phyloP scores from a whole-genome alignment of 2,329 filamentous ascomycete genomes.

The Neonectria neomacrospora region DNA sequence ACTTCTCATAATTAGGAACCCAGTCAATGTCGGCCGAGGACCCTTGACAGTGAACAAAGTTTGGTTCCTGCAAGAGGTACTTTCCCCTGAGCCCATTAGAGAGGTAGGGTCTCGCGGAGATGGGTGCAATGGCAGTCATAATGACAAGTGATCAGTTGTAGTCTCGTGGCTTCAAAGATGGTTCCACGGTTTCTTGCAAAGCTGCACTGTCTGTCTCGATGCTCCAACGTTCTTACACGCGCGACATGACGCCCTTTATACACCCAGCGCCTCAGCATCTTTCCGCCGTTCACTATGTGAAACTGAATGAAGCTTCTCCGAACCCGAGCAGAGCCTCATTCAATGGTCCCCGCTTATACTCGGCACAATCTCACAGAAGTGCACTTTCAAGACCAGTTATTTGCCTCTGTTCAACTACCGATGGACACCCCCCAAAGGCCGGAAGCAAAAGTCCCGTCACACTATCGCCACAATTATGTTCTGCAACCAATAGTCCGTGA shows the following conservation, averaged over 20 bases:
- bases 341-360: background rate
- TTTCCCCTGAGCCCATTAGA: background rate
- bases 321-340: background rate
- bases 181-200: background rate
- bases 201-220: background rate
- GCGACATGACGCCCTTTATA: background rate
- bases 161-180: background rate
- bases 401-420: background rate
- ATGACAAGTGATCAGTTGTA: background rate
- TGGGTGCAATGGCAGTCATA: background rate
- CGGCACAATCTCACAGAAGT: background rate
- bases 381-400: background rate
- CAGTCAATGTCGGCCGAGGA: slow-evolving; percentile 14
- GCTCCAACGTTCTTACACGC: background rate
- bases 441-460: background rate
- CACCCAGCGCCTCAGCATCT: background rate
- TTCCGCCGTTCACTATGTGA: background rate
- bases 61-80: slow-evolving; percentile 2
- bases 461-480: background rate
- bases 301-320: background rate
- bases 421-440: background rate
- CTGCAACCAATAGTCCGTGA: background rate
- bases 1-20: slow-evolving; percentile 17
- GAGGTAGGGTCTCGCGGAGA: background rate
- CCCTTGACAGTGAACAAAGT: background rate